A percentile compares a stretch with the other conserved stretches of the same genome.
Evolutionary conservation across 306 rosid genomes (phyloP).

Genomic region (Sicyos edulis): DNA sequence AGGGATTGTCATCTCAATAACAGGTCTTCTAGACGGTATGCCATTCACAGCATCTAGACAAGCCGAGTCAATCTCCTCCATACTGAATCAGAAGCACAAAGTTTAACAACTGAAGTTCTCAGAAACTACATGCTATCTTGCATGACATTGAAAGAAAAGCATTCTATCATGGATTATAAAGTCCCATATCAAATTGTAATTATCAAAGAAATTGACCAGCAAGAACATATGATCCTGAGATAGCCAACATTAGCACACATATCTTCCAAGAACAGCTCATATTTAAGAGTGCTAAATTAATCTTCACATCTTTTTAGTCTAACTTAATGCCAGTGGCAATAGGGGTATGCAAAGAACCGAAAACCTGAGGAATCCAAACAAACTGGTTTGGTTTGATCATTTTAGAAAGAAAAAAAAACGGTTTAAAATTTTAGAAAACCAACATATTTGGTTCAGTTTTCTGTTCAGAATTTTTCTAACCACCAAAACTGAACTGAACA

Average conservation of each 20-base stretch:
- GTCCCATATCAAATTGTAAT: not conserved
- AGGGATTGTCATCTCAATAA: conserved; percentile 95
- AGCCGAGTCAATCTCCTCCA: conserved; percentile 86
- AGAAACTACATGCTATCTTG: not conserved
- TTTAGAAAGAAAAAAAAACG: too few relatives aligned
- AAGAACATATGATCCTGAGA: not conserved
- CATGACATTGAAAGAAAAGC: conserved; percentile 25
- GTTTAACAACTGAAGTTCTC: conserved; percentile 5
- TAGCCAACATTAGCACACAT: not conserved
- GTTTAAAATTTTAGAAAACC: too few relatives aligned
- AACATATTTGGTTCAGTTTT: too few relatives aligned
- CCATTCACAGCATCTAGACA: conserved; percentile 78
- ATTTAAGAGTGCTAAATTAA: not conserved
- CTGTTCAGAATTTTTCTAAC: too few relatives aligned
- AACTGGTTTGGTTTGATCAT: too few relatives aligned
- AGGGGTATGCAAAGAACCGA: too few relatives aligned
- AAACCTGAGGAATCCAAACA: too few relatives aligned
- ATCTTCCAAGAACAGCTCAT: not conserved
- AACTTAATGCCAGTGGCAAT: not conserved
- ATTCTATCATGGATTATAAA: not conserved
- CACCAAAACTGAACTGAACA: too few relatives aligned
- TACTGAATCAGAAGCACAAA: conserved; percentile 33
- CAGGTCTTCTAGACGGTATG: conserved; percentile 70
- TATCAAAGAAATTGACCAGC: not conserved
- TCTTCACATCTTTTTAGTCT: not conserved